Base-by-base conservation (phyloP, 176 grass and related monocot genomes). In the Tillandsia fasciculata region DNA sequence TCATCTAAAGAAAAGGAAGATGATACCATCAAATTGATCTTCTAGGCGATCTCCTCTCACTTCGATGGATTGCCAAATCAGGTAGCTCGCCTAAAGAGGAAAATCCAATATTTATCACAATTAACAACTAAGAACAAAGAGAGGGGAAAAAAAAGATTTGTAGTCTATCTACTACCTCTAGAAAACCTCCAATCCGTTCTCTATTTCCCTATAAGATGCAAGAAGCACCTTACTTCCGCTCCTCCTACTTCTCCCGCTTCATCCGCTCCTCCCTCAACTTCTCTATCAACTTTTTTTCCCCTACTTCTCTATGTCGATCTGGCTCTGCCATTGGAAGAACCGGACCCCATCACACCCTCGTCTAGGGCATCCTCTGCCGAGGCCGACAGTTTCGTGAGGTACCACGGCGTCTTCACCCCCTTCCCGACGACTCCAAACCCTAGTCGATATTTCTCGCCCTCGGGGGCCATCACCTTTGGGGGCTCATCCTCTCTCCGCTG, bases 371-470 rank as follows among this genome's bases (percentile, higher is more conserved):
- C 33, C 53, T 0, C 50, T 54, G 8, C 66, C 74, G 53, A 53
- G 52, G 75, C 12, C 26, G 49, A 77, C 3, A 81, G 77, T 53
- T 70, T 74, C 12, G 86, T 68, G 17, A 90, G 57, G 66, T 97
- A 97, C 94, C 89, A 92, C 26, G 94, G 86, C 11, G 73, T 78
- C 42, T 83, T 81, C 74, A 92, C 94, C 8, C 94, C 94, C 73
- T 97, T 97, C 15, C 89, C 94, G 52, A 64, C 84, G 66, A 97
- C 68, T 18, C 94, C 89, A 11, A 90, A 97, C 42, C 89, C 94
- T 18, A 97, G 74, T 67, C 72, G 85, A 79, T 97, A 92, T 64
- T 97, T 97, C 82, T 97, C 89, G 42, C 92, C 89, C 63, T 97
- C 94, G 14, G 89, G 84, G 53, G 82, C 74, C 29, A 90, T 80